Evolutionary conservation across 106 monocot genomes (phyloP).

Genomic region (Acorus calamus): DNA sequence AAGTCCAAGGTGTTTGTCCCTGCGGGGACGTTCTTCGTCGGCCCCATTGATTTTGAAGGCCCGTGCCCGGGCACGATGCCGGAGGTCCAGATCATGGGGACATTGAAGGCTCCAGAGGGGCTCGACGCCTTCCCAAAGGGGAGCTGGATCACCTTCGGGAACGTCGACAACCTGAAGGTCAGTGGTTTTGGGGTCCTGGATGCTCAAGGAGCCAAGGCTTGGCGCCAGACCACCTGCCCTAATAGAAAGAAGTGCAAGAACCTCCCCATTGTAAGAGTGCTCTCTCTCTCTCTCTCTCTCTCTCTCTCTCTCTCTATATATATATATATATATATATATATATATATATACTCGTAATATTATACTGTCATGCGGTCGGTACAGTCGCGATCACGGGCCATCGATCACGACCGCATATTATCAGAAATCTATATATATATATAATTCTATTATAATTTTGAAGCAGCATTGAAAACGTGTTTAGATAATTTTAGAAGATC

Average conservation of each 20-base stretch:
- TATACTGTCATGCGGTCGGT: too few species aligned
- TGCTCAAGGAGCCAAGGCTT: constrained; percentile 28
- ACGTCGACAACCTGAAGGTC: constrained; percentile 24
- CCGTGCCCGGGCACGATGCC: constrained; percentile 20
- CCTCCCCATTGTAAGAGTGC: constrained; percentile 13
- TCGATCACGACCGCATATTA: too few species aligned
- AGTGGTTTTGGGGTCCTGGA: constrained; percentile 33
- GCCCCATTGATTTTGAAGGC: constrained; percentile 25
- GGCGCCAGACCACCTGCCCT: constrained; percentile 13
- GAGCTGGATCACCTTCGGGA: constrained; percentile 36
- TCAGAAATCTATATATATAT: background rate
- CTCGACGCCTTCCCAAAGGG: constrained; percentile 2
- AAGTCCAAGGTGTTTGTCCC: constrained; percentile 22
- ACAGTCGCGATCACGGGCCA: constrained; percentile 2
- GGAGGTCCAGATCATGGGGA: constrained; percentile 8
- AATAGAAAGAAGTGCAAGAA: constrained; percentile 12
- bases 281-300: background rate
- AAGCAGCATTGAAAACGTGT: too few species aligned
- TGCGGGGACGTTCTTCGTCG: constrained; percentile 22
- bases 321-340: background rate
- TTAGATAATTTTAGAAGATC: too few species aligned
- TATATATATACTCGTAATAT: background rate
- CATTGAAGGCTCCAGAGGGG: constrained; percentile 15
- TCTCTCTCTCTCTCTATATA: background rate
- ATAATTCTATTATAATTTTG: too few species aligned